These are phyloP conservation scores for Sclerotinia borealis DNA, from an alignment of 2,329 filamentous ascomycete genomes.

Conservation along the genomic window DNA sequence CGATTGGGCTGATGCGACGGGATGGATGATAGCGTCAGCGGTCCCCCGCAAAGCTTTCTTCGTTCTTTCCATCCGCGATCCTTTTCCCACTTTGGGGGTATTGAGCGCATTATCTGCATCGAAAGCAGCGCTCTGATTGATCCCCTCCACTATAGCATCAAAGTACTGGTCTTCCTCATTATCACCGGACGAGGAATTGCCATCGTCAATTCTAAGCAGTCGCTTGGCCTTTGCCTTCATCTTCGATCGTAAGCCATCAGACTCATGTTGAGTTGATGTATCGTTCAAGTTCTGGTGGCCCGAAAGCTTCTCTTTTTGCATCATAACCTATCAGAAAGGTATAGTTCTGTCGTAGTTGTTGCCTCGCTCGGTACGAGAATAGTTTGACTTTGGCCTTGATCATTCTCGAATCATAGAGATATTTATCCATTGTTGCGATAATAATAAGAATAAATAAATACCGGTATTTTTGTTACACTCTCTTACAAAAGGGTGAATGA, in stretches of 20 bases:
- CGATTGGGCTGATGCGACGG: slow-evolving; percentile 20
- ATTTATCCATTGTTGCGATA: not conserved
- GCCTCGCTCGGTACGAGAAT: not conserved
- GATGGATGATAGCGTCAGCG: slow-evolving; percentile 16
- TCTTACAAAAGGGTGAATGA: not conserved
- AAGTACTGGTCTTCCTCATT: not conserved
- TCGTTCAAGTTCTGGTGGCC: not conserved
- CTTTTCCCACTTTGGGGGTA: slow-evolving; percentile 10
- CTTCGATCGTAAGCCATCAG: not conserved
- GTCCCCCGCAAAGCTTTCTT: slow-evolving; percentile 15
- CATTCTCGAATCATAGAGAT: not conserved
- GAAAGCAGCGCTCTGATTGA: slow-evolving; percentile 23
- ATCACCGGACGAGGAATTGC: not conserved
- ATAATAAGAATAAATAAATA: no score
- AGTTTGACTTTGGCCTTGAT: not conserved
- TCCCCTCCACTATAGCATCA: not conserved
- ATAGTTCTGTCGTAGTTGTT: not conserved
- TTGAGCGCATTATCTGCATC: slow-evolving; percentile 18
- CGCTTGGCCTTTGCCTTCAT: not conserved
- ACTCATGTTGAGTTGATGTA: not conserved
- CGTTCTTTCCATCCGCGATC: slow-evolving; percentile 10
- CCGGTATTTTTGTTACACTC: no score
- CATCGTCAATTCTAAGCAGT: not conserved
- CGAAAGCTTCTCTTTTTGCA: slow-evolving; percentile 5
- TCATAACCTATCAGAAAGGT: not conserved